Percentiles rank a stretch among this genome's conserved stretches.
These are phyloP conservation scores for Vinca major DNA, from an alignment of 305 asterid species.

Conservation along the genomic window DNA sequence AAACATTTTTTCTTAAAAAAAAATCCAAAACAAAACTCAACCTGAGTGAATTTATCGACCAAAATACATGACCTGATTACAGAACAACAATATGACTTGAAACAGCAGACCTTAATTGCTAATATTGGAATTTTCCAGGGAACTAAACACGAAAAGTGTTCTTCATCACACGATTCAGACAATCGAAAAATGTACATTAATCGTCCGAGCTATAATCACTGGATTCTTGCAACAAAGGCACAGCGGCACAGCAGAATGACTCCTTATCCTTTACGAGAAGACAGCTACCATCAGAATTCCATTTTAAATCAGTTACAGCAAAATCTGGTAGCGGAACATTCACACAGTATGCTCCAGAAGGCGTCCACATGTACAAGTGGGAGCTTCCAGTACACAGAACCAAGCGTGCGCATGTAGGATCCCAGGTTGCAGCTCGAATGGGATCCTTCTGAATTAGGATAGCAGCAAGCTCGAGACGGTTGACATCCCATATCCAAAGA, in stretches of 20 bases:
- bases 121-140: too few species aligned
- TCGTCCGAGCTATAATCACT: conserved; percentile 90
- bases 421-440: conserved; percentile 83
- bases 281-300: conserved; percentile 85
- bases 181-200: conserved; percentile 12
- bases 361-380: conserved; percentile 94
- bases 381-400: conserved; percentile 74
- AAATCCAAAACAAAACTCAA: too few species aligned
- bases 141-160: too few species aligned
- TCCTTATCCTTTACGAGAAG: conserved; percentile 87
- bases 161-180: too few species aligned
- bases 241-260: conserved; percentile 75
- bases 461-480: conserved; percentile 83
- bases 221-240: conserved; percentile 70
- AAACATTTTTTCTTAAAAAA: too few species aligned
- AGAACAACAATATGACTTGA: too few species aligned
- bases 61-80: too few species aligned
- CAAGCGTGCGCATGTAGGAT: conserved; percentile 66
- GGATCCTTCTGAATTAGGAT: conserved; percentile 89
- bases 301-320: conserved; percentile 62
- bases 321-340: conserved; percentile 66
- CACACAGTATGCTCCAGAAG: conserved; percentile 80
- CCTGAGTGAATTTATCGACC: too few species aligned
- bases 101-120: too few species aligned
- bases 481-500: conserved; percentile 95